A percentile compares a stretch with the other conserved stretches of the same genome.
These are phyloP conservation scores for Coemansia sp. DNA, from an alignment of 192 early-diverging fungal genomes.

Conservation along the genomic window DNA sequence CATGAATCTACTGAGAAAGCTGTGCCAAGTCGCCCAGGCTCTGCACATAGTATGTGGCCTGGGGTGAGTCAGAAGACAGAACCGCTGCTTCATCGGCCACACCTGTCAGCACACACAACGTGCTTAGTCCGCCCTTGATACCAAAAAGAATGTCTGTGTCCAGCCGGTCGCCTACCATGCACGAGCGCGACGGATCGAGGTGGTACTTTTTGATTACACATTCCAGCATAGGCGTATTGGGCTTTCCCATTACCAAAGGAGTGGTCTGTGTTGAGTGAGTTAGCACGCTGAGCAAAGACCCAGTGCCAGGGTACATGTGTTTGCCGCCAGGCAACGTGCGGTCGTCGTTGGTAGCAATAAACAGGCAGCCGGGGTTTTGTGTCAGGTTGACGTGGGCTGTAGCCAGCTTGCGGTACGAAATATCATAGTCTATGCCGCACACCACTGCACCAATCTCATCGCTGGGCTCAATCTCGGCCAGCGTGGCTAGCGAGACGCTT, in stretches of 20 bases:
- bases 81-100: constrained; percentile 33
- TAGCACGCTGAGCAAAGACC: constrained; percentile 75
- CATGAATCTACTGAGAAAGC: constrained; percentile 14
- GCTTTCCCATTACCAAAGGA: constrained; percentile 92
- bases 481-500: constrained; percentile 54
- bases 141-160: constrained; percentile 98
- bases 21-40: constrained; percentile 37
- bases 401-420: constrained; percentile 92
- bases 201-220: constrained; percentile 80
- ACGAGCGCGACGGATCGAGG: constrained; percentile 75
- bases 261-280: constrained; percentile 69
- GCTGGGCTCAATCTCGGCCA: constrained; percentile 61
- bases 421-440: constrained; percentile 85
- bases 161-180: constrained; percentile 96
- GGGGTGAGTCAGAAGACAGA: constrained; percentile 26
- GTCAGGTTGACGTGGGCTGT: constrained; percentile 85
- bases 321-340: constrained; percentile 81
- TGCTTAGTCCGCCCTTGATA: constrained; percentile 75
- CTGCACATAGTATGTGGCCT: constrained; percentile 36
- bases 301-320: constrained; percentile 75
- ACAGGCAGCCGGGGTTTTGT: constrained; percentile 66
- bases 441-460: constrained; percentile 83
- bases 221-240: constrained; percentile 90
- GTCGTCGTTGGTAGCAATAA: constrained; percentile 93
- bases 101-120: constrained; percentile 91